Evolutionary conservation across 2,329 filamentous ascomycete species (phyloP).

Genomic region (Fusarium solani-melongenae): DNA sequence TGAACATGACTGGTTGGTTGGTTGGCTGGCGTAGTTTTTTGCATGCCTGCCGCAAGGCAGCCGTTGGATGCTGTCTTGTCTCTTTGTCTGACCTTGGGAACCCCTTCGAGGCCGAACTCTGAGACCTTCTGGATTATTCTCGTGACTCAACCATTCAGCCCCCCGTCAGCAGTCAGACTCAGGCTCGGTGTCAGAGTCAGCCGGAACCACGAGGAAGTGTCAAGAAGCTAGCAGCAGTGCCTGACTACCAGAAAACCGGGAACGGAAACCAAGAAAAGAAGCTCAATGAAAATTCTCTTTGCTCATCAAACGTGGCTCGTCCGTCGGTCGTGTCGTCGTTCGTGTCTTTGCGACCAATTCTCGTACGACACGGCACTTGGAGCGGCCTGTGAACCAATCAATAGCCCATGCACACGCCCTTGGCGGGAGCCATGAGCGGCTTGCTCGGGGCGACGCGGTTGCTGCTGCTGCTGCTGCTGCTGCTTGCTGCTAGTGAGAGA

Average conservation of each 20-base stretch:
- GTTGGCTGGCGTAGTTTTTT: neutral
- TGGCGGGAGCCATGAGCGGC: conserved; percentile 4
- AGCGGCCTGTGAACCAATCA: conserved; percentile 36
- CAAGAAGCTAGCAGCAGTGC: conserved; percentile 3
- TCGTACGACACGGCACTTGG: conserved; percentile 39
- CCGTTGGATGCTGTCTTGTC: neutral
- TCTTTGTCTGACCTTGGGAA: neutral
- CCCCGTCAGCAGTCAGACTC: conserved; percentile 25
- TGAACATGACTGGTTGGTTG: neutral
- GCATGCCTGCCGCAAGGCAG: conserved; percentile 10
- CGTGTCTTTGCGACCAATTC: conserved; percentile 28
- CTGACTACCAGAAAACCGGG: conserved; percentile 11
- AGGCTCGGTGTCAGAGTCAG: neutral
- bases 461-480: conserved; percentile 30
- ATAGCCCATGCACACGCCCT: conserved; percentile 23
- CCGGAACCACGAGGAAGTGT: conserved; percentile 14
- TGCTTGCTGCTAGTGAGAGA: conserved; percentile 6
- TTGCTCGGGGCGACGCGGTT: conserved; percentile 33
- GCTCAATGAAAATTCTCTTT: conserved; percentile 18
- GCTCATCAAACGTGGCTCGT: conserved; percentile 14
- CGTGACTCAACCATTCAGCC: conserved; percentile 25
- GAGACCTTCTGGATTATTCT: conserved; percentile 22
- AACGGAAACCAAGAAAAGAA: conserved; percentile 7
- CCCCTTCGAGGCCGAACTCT: neutral
- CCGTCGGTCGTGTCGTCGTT: conserved; percentile 21